Evolutionary conservation across 345 rosid genomes (phyloP).

Genomic region (Rhizophora apiculata): DNA sequence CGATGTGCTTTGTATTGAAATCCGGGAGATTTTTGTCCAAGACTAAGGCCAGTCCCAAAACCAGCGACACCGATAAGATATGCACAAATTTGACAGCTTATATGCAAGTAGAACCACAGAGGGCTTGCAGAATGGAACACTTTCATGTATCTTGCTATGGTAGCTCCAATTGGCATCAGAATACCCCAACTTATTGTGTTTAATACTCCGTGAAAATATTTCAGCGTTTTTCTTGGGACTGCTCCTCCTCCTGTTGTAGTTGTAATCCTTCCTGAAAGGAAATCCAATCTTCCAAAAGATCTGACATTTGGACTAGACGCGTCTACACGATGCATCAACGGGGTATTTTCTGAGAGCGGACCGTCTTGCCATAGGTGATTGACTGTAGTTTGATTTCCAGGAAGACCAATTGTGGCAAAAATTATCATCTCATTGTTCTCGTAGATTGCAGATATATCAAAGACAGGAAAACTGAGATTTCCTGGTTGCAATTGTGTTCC

Average conservation of each 20-base stretch:
- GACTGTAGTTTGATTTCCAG: neutral
- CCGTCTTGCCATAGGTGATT: neutral
- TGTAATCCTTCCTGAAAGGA: neutral
- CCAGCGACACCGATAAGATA: conserved; percentile 24
- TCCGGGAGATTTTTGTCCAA: conserved; percentile 11
- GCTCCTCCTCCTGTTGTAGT: neutral
- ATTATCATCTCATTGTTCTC: conserved; percentile 3
- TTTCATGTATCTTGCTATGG: conserved; percentile 32
- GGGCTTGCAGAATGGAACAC: conserved; percentile 30
- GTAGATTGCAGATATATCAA: neutral
- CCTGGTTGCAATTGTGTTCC: neutral
- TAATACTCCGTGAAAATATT: conserved; percentile 26
- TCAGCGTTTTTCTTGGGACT: neutral
- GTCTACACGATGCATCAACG: neutral
- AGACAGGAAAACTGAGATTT: neutral
- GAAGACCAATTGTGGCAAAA: neutral
- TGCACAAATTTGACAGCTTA: conserved; percentile 24
- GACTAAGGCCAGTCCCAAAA: conserved; percentile 27
- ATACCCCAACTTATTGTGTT: conserved; percentile 39
- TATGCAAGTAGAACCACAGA: conserved; percentile 35
- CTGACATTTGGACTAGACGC: conserved; percentile 3
- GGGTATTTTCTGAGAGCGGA: neutral
- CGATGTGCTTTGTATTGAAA: conserved; percentile 13
- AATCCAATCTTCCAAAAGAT: neutral
- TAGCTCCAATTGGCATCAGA: conserved; percentile 29